Evolutionary conservation across 371 early-diverging fungal species (phyloP).

Genomic region (Mucor indicus): DNA sequence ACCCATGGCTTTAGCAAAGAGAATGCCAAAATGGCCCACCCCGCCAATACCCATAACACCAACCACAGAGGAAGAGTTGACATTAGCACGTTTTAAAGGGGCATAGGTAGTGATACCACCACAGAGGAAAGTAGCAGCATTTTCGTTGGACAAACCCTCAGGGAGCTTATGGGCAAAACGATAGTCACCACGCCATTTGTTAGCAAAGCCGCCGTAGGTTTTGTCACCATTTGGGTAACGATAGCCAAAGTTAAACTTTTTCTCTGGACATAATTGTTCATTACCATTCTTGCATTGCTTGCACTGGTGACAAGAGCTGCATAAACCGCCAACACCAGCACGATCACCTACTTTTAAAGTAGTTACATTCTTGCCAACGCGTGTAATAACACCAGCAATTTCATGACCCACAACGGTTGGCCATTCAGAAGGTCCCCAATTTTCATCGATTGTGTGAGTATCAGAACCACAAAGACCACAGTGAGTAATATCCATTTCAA

Average conservation of each 20-base stretch:
- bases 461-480: slow-evolving; percentile 51
- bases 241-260: slow-evolving; percentile 56
- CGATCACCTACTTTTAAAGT: slow-evolving; percentile 55
- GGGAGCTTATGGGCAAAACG: slow-evolving; percentile 55
- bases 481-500: slow-evolving; percentile 46
- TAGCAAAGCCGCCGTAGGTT: slow-evolving; percentile 32
- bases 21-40: slow-evolving; percentile 60
- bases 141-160: slow-evolving; percentile 30
- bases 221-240: slow-evolving; percentile 53
- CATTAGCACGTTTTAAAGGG: slow-evolving; percentile 53
- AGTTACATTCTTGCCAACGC: slow-evolving; percentile 40
- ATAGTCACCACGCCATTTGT: slow-evolving; percentile 24
- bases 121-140: slow-evolving; percentile 19
- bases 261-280: slow-evolving; percentile 29
- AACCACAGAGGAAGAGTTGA: slow-evolving; percentile 40
- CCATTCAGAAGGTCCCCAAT: slow-evolving; percentile 52
- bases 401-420: slow-evolving; percentile 59
- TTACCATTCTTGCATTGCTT: slow-evolving; percentile 12
- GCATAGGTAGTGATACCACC: slow-evolving; percentile 35
- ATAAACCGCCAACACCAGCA: slow-evolving; percentile 69
- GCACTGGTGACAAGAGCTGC: slow-evolving; percentile 31
- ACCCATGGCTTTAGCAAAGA: slow-evolving; percentile 26
- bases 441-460: slow-evolving; percentile 56
- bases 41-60: slow-evolving; percentile 59
- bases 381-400: slow-evolving; percentile 46